These are phyloP conservation scores for Colletotrichum lentis DNA, from an alignment of 2,329 filamentous ascomycete genomes.

Conservation along the genomic window DNA sequence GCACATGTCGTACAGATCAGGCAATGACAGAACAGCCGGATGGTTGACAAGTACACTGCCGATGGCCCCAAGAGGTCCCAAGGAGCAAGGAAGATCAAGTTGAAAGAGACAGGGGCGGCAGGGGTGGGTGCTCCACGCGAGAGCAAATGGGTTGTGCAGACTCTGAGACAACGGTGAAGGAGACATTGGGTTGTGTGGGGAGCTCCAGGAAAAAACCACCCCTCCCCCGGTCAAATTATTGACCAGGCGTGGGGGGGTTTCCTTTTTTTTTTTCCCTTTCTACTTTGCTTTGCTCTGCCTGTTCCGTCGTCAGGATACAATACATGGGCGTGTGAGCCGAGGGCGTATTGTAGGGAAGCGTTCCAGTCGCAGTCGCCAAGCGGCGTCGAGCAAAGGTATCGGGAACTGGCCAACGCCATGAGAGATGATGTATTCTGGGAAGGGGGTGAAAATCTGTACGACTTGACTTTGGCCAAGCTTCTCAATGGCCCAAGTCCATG, in stretches of 20 bases:
- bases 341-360: constrained; percentile 17
- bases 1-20: constrained; percentile 35
- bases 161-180: constrained; percentile 54
- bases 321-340: constrained; percentile 23
- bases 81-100: constrained; percentile 41
- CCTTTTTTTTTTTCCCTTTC: neutral
- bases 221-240: constrained; percentile 41
- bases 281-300: constrained; percentile 24
- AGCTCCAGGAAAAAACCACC: constrained; percentile 41
- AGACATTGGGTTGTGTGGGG: constrained; percentile 49
- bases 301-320: constrained; percentile 29
- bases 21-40: constrained; percentile 25
- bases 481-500: constrained; percentile 32
- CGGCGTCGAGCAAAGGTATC: constrained; percentile 31
- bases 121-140: constrained; percentile 40
- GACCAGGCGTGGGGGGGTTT: constrained; percentile 23
- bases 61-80: constrained; percentile 8
- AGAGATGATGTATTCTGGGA: constrained; percentile 22
- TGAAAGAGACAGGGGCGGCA: constrained; percentile 37
- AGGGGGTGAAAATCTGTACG: constrained; percentile 26
- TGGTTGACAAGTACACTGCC: constrained; percentile 31
- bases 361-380: constrained; percentile 32
- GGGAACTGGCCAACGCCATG: constrained; percentile 10
- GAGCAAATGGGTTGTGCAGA: constrained; percentile 51
- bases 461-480: constrained; percentile 32